Evolutionary conservation across 2,329 filamentous ascomycete genomes (phyloP), one percentile per base, ranked within the genome.

Genomic region (Xylariomycetidae sp.): DNA sequence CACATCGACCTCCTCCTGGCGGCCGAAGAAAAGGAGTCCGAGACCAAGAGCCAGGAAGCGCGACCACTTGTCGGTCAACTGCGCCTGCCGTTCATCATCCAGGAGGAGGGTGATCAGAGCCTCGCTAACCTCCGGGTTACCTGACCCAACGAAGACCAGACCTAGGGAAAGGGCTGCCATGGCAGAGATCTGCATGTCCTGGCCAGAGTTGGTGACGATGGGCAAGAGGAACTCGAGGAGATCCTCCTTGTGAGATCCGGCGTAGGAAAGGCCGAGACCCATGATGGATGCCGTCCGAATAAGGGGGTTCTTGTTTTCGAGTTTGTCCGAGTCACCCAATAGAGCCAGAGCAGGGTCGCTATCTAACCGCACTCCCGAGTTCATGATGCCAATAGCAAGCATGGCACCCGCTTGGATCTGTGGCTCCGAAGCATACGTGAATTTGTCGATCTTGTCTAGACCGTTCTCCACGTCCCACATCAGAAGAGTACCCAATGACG

Each of bases 1-100:
- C 37, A 96, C 90, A 52, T 98, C 92, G n/a, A 96, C 92, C 59
- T 96, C 90, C 60, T 98, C 92, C 63, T 98, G 92, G 44, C 87
- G 82, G 24, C 92, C 92, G 50, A 98, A 96, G 74, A 88, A 98
- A 18, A 98, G 72, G 17, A 98, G 74, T 2, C 90, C 92, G 42
- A 98, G 74, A 44, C 92, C 92, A 25, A 98, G 80, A 14, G 86
- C 89, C 67, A 98, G 83, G 67, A 98, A 98, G 13, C 92, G 81
- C 19, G 89, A 92, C 92, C 92, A 98, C 65, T 96, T 98, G 64
- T 96, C 87, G 48, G 93, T 95, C 40, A 98, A 70, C 59, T 95
- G 89, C 53, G 76, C 82, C 63, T 84, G 83, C 37, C 89, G 79
- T 39, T 96, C 90, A 38, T 96, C 90, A 47, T 98, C 92, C 61